Conservation (phyloP, 2,329 filamentous ascomycete species). For the Trichoderma breve region DNA sequence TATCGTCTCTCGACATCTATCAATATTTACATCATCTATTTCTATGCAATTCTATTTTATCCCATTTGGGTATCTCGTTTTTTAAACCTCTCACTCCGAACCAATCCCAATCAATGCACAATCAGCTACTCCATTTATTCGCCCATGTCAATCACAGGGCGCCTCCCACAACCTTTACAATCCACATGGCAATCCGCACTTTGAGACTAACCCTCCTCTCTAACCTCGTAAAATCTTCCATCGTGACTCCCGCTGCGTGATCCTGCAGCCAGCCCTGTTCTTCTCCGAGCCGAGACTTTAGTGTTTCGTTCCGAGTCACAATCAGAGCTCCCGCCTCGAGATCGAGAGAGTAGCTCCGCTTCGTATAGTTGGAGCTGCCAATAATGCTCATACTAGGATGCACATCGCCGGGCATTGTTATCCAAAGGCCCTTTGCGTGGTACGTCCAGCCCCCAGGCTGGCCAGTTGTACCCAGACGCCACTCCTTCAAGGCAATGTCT, state of each 20-base stretch:
- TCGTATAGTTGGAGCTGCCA: slow-evolving; percentile 94
- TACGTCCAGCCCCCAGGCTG: slow-evolving; percentile 91
- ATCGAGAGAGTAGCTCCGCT: slow-evolving; percentile 87
- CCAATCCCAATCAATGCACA: background rate
- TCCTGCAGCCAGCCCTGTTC: slow-evolving; percentile 81
- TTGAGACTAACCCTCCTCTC: slow-evolving; percentile 83
- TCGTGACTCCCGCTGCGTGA: slow-evolving; percentile 64
- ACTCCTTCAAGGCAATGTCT: slow-evolving; percentile 77
- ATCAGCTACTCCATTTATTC: background rate
- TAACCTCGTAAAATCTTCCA: slow-evolving; percentile 74
- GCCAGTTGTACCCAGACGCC: slow-evolving; percentile 78
- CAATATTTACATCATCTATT: background rate
- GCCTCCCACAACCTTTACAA: slow-evolving; percentile 80
- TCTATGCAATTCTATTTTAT: slow-evolving; percentile 6
- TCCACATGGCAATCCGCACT: slow-evolving; percentile 90
- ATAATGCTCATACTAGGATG: slow-evolving; percentile 77
- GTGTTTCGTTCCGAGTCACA: slow-evolving; percentile 69
- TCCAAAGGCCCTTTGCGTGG: slow-evolving; percentile 94
- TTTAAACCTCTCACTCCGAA: background rate
- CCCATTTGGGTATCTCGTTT: slow-evolving; percentile 4
- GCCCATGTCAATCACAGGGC: slow-evolving; percentile 60
- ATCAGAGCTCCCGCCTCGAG: slow-evolving; percentile 86
- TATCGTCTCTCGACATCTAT: background rate
- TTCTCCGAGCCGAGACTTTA: slow-evolving; percentile 71
- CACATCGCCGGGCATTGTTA: slow-evolving; percentile 65